Evolutionary conservation across 371 early-diverging fungal species (phyloP), one percentile per base, ranked within the genome.

Genomic region (Choanephora cucurbitarum): DNA sequence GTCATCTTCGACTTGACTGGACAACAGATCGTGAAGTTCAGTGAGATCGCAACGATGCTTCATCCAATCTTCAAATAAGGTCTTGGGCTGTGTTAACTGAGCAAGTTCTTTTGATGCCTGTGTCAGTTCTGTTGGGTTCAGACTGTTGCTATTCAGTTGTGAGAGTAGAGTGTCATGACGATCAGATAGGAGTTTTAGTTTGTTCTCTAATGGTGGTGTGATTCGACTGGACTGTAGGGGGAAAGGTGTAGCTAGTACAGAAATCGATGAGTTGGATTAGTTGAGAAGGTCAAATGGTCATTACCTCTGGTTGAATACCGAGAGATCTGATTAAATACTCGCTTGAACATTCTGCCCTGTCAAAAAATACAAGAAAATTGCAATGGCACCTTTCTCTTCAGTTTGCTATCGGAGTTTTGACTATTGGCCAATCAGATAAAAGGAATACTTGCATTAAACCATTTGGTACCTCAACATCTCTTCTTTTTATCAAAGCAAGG

Each of bases 41-140:
- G 22, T 43, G 14, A 78, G 50, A 45, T 78, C 75, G 1, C 28
- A 52, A 6, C 55, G 57, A 9, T 49, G 51, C 41, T 69, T 64
- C 39, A 63, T 55, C 79, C 79, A 78, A 17, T 75, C 69, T 0
- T 61, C 66, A 49, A 66, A 78, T 0, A 78, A 44, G 1, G 60
- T 49, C 22, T 65, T 69, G 8, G 69, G 33, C 1, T 65, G 44
- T 17, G 73, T 62, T 1, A 78, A 53, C 5, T 44, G 47, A 15
- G 73, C 58, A 0, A 75, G 33, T 45, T 75, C 73, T 59, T 71
- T 78, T 0, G 75, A 75, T 0, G 58, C 70, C n/a, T 66, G 43
- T 15, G 70, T 49, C 1, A 78, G 40, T 8, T 73, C 69, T 8
- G 49, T 34, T 15, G 69, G 49, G 9, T 33, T 48, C 2, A 75